Percentiles rank a stretch among this genome's conserved stretches.
phyloP scores from a whole-genome alignment of 1,139 yeast genomes.

The Debaryomyces subglobosus region DNA sequence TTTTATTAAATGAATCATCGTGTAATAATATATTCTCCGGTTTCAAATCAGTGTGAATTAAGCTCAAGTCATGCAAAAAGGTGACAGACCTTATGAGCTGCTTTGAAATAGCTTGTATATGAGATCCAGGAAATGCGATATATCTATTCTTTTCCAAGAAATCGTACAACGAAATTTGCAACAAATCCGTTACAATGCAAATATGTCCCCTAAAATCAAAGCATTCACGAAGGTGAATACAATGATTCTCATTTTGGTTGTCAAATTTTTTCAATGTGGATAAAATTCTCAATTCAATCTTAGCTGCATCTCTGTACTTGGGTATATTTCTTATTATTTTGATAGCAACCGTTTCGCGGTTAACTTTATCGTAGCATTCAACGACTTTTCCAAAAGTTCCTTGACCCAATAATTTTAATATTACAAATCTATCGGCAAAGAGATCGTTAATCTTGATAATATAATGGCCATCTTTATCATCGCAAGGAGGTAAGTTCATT shows the following conservation, averaged over 20 bases:
- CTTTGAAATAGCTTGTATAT: constrained; percentile 84
- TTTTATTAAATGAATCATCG: constrained; percentile 52
- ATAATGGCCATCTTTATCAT: constrained; percentile 85
- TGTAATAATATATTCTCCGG: constrained; percentile 90
- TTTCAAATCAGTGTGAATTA: constrained; percentile 92
- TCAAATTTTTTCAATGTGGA: constrained; percentile 81
- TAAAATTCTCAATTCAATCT: constrained; percentile 76
- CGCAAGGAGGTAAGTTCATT: constrained; percentile 50
- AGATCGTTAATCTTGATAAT: constrained; percentile 60
- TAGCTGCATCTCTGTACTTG: constrained; percentile 82
- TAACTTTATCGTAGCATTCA: constrained; percentile 62
- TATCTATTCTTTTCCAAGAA: constrained; percentile 79
- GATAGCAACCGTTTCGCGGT: constrained; percentile 75
- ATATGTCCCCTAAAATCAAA: constrained; percentile 94
- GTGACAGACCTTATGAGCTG: constrained; percentile 87
- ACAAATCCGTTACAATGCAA: constrained; percentile 86
- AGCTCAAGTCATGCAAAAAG: constrained; percentile 82
- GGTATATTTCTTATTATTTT: constrained; percentile 85
- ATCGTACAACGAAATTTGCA: constrained; percentile 86
- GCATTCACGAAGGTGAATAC: constrained; percentile 83
- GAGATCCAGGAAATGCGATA: constrained; percentile 77
- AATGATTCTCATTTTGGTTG: constrained; percentile 65
- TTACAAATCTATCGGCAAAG: constrained; percentile 70
- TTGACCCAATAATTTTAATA: constrained; percentile 79
- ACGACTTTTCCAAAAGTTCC: constrained; percentile 98